Evolutionary conservation across 345 rosid species (phyloP).

Genomic region (Sapria himalayana): DNA sequence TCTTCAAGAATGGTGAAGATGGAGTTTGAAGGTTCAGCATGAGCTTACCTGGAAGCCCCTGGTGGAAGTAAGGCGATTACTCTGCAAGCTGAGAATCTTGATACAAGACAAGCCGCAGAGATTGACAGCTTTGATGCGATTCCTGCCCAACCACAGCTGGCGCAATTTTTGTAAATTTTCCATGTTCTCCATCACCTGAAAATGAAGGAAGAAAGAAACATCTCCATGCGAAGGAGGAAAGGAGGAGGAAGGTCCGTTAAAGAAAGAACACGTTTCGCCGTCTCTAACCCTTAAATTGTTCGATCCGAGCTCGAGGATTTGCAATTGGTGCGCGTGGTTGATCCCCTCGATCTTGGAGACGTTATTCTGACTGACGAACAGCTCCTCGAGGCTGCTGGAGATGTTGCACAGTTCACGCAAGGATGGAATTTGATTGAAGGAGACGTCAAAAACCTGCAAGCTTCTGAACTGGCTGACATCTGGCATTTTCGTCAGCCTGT

Average conservation of each 20-base stretch:
- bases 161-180: constrained; percentile 38
- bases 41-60: constrained; percentile 56
- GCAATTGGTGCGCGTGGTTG: constrained; percentile 48
- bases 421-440: constrained; percentile 72
- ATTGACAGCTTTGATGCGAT: constrained; percentile 59
- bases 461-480: constrained; percentile 50
- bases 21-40: background rate
- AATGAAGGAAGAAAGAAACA: constrained; percentile 1
- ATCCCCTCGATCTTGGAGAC: constrained; percentile 77
- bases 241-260: background rate
- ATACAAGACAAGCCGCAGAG: constrained; percentile 65
- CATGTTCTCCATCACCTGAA: constrained; percentile 84
- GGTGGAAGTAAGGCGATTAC: constrained; percentile 82
- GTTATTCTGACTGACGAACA: constrained; percentile 83
- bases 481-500: constrained; percentile 54
- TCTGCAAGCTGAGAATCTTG: constrained; percentile 80
- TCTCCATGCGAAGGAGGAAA: background rate
- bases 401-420: constrained; percentile 45
- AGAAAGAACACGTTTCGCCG: constrained; percentile 1
- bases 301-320: constrained; percentile 86
- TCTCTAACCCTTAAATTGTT: constrained; percentile 59
- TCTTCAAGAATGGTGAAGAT: constrained; percentile 1
- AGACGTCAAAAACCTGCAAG: constrained; percentile 65
- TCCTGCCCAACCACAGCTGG: constrained; percentile 81
- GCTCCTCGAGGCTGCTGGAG: constrained; percentile 49